Base-by-base conservation (phyloP, 2,329 filamentous ascomycete genomes). In the Peltaster fructicola region DNA sequence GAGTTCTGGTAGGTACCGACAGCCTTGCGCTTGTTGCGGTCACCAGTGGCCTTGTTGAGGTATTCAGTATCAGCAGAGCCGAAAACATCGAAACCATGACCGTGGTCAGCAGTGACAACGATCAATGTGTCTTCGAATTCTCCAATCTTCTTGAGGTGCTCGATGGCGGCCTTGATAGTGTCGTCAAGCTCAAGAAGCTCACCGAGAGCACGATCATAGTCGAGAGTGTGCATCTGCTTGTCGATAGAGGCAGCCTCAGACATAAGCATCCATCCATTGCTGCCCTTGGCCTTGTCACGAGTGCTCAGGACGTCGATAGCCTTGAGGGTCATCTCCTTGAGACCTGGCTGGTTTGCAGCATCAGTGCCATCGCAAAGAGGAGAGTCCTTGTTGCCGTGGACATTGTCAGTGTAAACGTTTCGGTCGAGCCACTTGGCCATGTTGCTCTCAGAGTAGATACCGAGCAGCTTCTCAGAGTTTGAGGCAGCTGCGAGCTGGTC, bases 251-350 rank as follows among this genome's bases (percentile, higher is more conserved):
- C 80, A 14, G 74, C 80, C 51, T 90, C 80, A 8, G 72, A 71
- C 79, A 90, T 88, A 43, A 90, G 62, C 61, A 88, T 81, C 65
- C 76, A 90, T 5, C 80, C 80, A 31, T 77, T 64, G 30, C 47
- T 40, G 22, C 34, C 38, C 11, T 33, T 29, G 30, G 74, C 63
- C 16, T 64, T 63, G 14, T 71, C 68, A 30, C 57, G 56, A 18
- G 60, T 60, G 48, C 74, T 55, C n/a, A 88, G 65, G 26, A 85
- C 69, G 30, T 85, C 77, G 24, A 88, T 65, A 13, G 79, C 79
- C 58, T 90, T 90, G 39, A 84, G 59, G 0, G 80, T 84, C 80
- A 90, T 90, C 21, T 88, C 77, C 54, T 81, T 85, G 24, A 88
- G 68, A 4, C 80, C 80, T 1, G 80, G 80, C 14, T 85, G 68